These are phyloP conservation scores for Caryopteris hybrid DNA, from an alignment of 305 asterid genomes.

Conservation along the genomic window DNA sequence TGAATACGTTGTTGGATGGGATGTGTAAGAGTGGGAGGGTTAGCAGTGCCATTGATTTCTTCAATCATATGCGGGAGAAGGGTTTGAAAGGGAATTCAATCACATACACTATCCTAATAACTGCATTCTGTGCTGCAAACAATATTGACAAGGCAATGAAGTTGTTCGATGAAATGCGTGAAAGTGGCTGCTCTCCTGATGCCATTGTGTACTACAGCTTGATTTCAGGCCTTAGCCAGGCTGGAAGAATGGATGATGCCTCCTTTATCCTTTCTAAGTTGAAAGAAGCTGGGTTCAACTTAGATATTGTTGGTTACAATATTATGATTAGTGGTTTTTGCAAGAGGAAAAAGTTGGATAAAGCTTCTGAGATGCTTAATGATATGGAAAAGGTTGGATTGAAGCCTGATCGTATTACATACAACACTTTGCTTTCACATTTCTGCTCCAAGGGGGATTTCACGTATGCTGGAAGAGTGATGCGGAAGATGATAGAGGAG, in stretches of 20 bases:
- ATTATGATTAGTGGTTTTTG: slow-evolving; percentile 74
- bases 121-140: slow-evolving; percentile 67
- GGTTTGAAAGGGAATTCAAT: slow-evolving; percentile 53
- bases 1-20: slow-evolving; percentile 61
- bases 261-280: slow-evolving; percentile 34
- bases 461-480: slow-evolving; percentile 32
- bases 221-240: slow-evolving; percentile 66
- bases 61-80: slow-evolving; percentile 41
- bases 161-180: slow-evolving; percentile 61
- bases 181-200: slow-evolving; percentile 54
- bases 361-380: slow-evolving; percentile 51
- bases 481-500: slow-evolving; percentile 54
- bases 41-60: slow-evolving; percentile 52
- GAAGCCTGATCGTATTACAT: slow-evolving; percentile 70
- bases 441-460: slow-evolving; percentile 63
- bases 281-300: slow-evolving; percentile 64
- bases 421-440: slow-evolving; percentile 69
- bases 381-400: slow-evolving; percentile 53
- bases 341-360: slow-evolving; percentile 52
- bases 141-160: slow-evolving; percentile 69
- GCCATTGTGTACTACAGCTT: slow-evolving; percentile 60
- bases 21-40: slow-evolving; percentile 69
- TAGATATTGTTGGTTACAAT: slow-evolving; percentile 62
- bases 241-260: slow-evolving; percentile 78
- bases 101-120: slow-evolving; percentile 64